Evolutionary conservation across 1,139 yeast genomes (phyloP).

Genomic region (Kluyveromyces sp.): DNA sequence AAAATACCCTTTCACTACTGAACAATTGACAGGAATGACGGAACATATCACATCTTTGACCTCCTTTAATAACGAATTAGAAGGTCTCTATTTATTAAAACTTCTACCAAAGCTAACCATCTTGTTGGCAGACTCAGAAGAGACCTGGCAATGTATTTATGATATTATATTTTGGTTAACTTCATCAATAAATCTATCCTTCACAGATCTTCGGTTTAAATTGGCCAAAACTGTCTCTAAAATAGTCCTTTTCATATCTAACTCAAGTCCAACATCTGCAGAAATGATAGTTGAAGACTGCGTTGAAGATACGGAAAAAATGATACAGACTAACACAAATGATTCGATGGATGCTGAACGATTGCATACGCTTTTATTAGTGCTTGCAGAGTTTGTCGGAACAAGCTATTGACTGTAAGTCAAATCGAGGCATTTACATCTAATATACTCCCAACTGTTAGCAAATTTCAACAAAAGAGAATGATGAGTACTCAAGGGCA

Average conservation of each 20-base stretch:
- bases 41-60: conserved; percentile 3
- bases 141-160: conserved; percentile 35
- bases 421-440: conserved; percentile 7
- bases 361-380: conserved; percentile 28
- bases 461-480: conserved; percentile 47
- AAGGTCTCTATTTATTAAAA: conserved; percentile 14
- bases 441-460: conserved; percentile 32
- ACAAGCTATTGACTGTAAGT: conserved; percentile 16
- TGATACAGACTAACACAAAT: conserved; percentile 12
- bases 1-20: not conserved
- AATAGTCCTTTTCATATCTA: conserved; percentile 16
- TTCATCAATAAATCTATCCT: conserved; percentile 20
- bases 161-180: conserved; percentile 39
- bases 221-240: conserved; percentile 31
- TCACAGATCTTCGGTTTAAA: conserved; percentile 29
- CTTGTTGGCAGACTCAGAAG: not conserved
- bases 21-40: not conserved
- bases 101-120: conserved; percentile 22
- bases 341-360: conserved; percentile 27
- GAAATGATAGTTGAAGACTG: conserved; percentile 21
- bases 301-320: conserved; percentile 12
- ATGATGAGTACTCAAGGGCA: conserved; percentile 49
- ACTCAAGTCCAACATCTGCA: conserved; percentile 19
- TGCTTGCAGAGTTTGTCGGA: conserved; percentile 34
- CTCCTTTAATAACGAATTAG: conserved; percentile 9